These are phyloP conservation scores for Oryza rufipogon DNA, from an alignment of 176 grass and related monocot genomes.

Conservation along the genomic window DNA sequence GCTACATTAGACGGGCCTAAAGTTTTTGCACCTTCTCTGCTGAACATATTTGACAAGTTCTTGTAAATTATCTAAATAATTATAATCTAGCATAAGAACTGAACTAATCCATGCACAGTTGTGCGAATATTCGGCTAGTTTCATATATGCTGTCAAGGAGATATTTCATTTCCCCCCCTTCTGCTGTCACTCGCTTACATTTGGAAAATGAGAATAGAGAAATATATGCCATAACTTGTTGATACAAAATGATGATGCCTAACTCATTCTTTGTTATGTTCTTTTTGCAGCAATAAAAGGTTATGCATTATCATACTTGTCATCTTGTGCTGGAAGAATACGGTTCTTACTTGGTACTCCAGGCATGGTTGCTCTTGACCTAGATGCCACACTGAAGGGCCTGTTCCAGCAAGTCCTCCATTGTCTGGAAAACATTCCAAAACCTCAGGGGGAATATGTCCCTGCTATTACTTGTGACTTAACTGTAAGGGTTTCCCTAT, in stretches of 20 bases:
- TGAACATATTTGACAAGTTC: not conserved
- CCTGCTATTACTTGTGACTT: constrained; percentile 75
- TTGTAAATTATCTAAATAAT: not conserved
- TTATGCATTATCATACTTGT: constrained; percentile 93
- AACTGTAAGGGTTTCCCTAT: constrained; percentile 53
- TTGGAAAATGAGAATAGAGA: constrained; percentile 14
- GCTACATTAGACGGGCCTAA: not conserved
- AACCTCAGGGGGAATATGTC: constrained; percentile 81
- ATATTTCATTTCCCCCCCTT: not conserved
- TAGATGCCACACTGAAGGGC: constrained; percentile 83
- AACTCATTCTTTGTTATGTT: constrained; percentile 19
- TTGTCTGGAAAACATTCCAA: constrained; percentile 90
- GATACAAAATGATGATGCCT: constrained; percentile 15
- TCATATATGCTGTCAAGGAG: constrained; percentile 14
- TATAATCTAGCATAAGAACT: not conserved
- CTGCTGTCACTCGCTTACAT: constrained; percentile 20
- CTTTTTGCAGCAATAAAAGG: constrained; percentile 90
- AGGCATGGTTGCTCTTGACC: constrained; percentile 97
- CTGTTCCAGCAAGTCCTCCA: constrained; percentile 98
- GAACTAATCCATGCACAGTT: not conserved
- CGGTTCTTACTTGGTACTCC: constrained; percentile 97
- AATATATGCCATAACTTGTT: constrained; percentile 3
- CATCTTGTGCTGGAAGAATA: constrained; percentile 86
- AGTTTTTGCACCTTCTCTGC: constrained; percentile 1
- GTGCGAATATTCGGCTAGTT: not conserved